phyloP scores from a whole-genome alignment of 169 alveolate genomes.

The Plasmodium berghei region DNA sequence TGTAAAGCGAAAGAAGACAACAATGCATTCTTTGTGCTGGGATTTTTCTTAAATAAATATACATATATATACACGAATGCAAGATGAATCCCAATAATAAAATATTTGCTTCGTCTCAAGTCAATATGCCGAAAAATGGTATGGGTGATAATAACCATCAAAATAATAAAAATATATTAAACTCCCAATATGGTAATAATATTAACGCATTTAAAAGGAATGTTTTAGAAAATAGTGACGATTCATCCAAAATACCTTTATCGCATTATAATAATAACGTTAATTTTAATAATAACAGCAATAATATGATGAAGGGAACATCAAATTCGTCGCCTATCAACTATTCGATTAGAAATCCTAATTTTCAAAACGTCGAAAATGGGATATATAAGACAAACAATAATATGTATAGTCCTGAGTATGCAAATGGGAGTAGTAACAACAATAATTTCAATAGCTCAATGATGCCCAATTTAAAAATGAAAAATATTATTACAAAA shows the following conservation, averaged over 20 bases:
- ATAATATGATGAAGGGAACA: slow-evolving; percentile 7
- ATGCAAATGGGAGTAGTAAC: background rate
- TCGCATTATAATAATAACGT: background rate
- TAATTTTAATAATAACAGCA: background rate
- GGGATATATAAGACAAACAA: background rate
- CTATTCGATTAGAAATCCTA: background rate
- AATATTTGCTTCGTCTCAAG: background rate
- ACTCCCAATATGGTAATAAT: background rate
- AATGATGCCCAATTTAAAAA: slow-evolving; percentile 5
- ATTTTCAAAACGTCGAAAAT: background rate
- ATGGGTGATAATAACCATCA: slow-evolving; percentile 2
- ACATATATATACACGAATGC: background rate
- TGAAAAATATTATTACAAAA: background rate
- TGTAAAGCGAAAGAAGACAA: no score
- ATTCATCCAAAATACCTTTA: slow-evolving; percentile 7
- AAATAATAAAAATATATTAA: slow-evolving; percentile 10
- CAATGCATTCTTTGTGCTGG: no score
- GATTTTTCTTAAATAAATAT: no score
- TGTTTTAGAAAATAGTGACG: background rate
- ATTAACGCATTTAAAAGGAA: background rate
- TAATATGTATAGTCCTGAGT: background rate
- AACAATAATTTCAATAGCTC: slow-evolving; percentile 6
- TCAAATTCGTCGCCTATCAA: slow-evolving; percentile 17
- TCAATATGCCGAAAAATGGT: slow-evolving; percentile 8
- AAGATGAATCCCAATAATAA: slow-evolving; percentile 3